phyloP scores from a whole-genome alignment of 129 eudicot genomes.

The Pseudognaphalium luteoalbum region DNA sequence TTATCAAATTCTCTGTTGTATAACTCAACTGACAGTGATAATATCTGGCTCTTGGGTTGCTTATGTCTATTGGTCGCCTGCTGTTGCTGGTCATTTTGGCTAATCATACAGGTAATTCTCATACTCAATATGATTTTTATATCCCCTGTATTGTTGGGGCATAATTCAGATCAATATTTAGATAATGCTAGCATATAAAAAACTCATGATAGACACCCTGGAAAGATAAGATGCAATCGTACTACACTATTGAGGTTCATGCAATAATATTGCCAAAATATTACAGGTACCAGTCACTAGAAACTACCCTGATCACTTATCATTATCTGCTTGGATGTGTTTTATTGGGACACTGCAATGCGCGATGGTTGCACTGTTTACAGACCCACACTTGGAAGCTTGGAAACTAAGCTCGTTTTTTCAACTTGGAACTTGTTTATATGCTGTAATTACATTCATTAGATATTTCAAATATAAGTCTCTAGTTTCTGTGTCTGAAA shows the following conservation, averaged over 20 bases:
- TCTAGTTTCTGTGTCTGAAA: neutral
- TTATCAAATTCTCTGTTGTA: slow-evolving; percentile 37
- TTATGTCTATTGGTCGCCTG: slow-evolving; percentile 57
- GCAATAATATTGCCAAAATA: neutral
- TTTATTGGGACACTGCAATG: slow-evolving; percentile 67
- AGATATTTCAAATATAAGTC: neutral
- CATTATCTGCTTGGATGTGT: slow-evolving; percentile 80
- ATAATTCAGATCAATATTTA: neutral
- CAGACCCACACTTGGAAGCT: slow-evolving; percentile 49
- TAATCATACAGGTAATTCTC: slow-evolving; percentile 67
- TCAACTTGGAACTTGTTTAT: slow-evolving; percentile 51
- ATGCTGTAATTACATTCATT: slow-evolving; percentile 41
- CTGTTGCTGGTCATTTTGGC: slow-evolving; percentile 85
- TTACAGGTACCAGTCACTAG: slow-evolving; percentile 63
- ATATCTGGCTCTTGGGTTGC: slow-evolving; percentile 75
- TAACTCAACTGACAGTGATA: slow-evolving; percentile 24
- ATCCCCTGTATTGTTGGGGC: neutral
- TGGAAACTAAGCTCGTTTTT: slow-evolving; percentile 63
- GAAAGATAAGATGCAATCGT: neutral
- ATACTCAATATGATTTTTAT: no score
- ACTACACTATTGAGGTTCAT: neutral
- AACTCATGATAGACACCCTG: neutral
- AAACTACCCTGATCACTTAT: slow-evolving; percentile 67
- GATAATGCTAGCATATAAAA: neutral
- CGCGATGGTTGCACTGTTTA: slow-evolving; percentile 42